Percentiles rank a stretch among this genome's conserved stretches.
These are phyloP conservation scores for Cymbidium sinense DNA, from an alignment of 106 monocot genomes.

Conservation along the genomic window DNA sequence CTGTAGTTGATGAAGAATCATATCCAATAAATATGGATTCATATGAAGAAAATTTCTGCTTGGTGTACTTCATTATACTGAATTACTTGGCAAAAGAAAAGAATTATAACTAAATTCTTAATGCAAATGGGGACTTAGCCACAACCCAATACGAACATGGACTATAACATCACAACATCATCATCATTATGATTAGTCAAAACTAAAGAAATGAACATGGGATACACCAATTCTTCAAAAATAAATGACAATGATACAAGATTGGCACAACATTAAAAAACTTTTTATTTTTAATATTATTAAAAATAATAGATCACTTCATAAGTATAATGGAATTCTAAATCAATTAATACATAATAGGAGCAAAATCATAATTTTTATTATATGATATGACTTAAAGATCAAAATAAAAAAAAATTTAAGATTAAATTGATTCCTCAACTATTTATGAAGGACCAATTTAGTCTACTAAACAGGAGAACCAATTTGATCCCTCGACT, in stretches of 20 bases:
- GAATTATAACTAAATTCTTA: neutral
- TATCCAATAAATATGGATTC: neutral
- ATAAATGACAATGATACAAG: neutral
- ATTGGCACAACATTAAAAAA: neutral
- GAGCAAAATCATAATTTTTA: neutral
- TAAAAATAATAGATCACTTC: neutral
- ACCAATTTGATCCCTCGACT: too few relatives aligned
- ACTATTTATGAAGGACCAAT: too few relatives aligned
- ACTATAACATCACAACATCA: neutral
- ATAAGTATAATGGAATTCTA: neutral
- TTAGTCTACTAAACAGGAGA: too few relatives aligned
- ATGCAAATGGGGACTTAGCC: neutral
- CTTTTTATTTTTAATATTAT: neutral
- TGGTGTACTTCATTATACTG: neutral
- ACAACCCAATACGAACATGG: neutral
- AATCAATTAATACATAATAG: neutral
- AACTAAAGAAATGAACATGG: neutral
- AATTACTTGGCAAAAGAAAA: neutral
- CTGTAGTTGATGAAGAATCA: neutral
- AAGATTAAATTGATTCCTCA: too few relatives aligned
- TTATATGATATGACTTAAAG: neutral
- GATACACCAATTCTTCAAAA: neutral
- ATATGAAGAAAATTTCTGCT: neutral
- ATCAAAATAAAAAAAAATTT: too few relatives aligned
- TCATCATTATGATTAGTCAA: neutral